Evolutionary conservation across 108 stramenopile genomes (phyloP).

Genomic region (Pseudonitzschia pungens): DNA sequence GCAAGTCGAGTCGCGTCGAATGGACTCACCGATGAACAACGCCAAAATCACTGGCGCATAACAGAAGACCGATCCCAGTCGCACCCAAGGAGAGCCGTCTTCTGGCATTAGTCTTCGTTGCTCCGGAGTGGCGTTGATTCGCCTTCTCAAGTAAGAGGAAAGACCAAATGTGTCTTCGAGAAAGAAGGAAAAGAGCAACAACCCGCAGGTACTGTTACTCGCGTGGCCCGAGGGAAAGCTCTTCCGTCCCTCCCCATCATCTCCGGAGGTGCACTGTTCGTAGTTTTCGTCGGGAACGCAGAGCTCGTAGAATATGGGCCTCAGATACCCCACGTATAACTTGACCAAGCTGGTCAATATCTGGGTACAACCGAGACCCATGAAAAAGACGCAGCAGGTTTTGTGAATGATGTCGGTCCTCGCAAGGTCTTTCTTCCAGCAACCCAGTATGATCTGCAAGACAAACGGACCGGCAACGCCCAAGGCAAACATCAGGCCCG

Average conservation of each 20-base stretch:
- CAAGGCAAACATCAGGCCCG: background rate
- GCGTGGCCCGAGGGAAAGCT: slow-evolving; percentile 68
- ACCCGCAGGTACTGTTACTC: slow-evolving; percentile 42
- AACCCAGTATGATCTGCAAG: background rate
- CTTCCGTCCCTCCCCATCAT: background rate
- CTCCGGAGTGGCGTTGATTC: background rate
- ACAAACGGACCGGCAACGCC: background rate
- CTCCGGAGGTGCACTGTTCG: slow-evolving; percentile 29
- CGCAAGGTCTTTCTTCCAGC: background rate
- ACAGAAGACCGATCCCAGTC: slow-evolving; percentile 34
- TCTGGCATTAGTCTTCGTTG: background rate
- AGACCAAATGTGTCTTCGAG: slow-evolving; percentile 33
- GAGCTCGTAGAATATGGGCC: slow-evolving; percentile 53
- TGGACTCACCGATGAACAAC: slow-evolving; percentile 38
- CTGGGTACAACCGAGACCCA: slow-evolving; percentile 35
- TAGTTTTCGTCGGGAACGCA: slow-evolving; percentile 49
- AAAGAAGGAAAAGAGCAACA: slow-evolving; percentile 45
- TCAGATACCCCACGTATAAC: slow-evolving; percentile 52
- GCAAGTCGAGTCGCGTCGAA: too few relatives aligned
- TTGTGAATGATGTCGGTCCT: slow-evolving; percentile 17
- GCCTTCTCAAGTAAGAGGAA: background rate
- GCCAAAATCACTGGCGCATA: slow-evolving; percentile 45
- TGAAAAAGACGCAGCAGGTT: slow-evolving; percentile 41
- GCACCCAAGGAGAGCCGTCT: background rate
- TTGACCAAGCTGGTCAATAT: slow-evolving; percentile 43